Percentiles rank a stretch among this genome's conserved stretches.
Conservation (phyloP, 768 basidiomycete genomes). For the Xerocomellus intermedius region DNA sequence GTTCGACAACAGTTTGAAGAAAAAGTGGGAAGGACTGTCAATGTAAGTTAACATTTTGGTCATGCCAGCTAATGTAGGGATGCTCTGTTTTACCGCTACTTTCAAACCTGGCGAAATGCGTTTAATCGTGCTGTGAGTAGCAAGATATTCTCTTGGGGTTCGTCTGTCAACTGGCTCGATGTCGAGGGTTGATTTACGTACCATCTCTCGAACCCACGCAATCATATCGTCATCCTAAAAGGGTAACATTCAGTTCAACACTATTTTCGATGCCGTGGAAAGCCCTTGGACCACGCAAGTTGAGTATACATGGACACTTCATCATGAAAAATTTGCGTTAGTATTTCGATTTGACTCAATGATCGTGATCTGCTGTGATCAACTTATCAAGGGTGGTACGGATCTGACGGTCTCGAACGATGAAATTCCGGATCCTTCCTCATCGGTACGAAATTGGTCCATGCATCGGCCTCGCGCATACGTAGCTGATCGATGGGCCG, state of each 20-base stretch:
- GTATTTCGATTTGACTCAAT: not conserved
- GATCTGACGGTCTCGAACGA: not conserved
- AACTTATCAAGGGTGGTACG: not conserved
- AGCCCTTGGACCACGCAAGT: not conserved
- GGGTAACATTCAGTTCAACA: not conserved
- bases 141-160: not conserved
- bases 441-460: constrained; percentile 1
- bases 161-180: not conserved
- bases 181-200: constrained; percentile 2
- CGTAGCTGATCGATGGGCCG: not conserved
- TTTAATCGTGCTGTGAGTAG: not conserved
- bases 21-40: not conserved
- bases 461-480: not conserved
- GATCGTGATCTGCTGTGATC: not conserved
- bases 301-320: not conserved
- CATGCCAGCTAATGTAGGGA: not conserved
- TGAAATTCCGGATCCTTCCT: not conserved
- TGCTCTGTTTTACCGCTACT: not conserved
- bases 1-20: not conserved
- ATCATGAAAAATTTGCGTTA: not conserved
- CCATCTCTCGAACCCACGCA: not conserved
- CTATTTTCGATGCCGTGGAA: not conserved
- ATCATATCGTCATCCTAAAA: not conserved
- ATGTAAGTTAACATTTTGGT: not conserved
- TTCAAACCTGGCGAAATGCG: not conserved